Evolutionary conservation across 371 early-diverging fungal species (phyloP).

Genomic region (Amoeboaphelidium protococcarum): DNA sequence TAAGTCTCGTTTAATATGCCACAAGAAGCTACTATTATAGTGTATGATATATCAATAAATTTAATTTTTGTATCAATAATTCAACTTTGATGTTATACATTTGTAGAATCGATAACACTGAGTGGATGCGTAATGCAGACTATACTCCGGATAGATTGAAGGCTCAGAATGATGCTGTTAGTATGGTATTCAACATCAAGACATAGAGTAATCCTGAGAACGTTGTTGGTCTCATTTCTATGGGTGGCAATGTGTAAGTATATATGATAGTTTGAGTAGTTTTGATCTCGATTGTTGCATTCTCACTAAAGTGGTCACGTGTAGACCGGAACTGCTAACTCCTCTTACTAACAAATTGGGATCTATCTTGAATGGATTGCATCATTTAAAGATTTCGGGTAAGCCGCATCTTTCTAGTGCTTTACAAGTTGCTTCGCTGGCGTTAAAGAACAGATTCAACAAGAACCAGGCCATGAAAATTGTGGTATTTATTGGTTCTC

Average conservation of each 20-base stretch:
- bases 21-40: constrained; percentile 30
- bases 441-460: constrained; percentile 84
- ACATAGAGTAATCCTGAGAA: constrained; percentile 82
- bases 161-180: constrained; percentile 84
- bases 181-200: constrained; percentile 68
- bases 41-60: constrained; percentile 25
- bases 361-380: constrained; percentile 60
- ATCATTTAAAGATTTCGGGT: constrained; percentile 44
- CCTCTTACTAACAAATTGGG: constrained; percentile 73
- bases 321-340: constrained; percentile 76
- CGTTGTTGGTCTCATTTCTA: constrained; percentile 83
- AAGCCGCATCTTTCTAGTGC: constrained; percentile 46
- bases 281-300: neutral
- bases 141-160: constrained; percentile 80
- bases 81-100: constrained; percentile 38
- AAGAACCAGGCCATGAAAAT: constrained; percentile 81
- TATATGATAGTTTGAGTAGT: constrained; percentile 17
- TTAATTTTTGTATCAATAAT: constrained; percentile 51
- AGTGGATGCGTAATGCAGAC: constrained; percentile 97
- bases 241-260: constrained; percentile 57
- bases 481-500: constrained; percentile 79
- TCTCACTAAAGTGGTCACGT: constrained; percentile 34
- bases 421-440: constrained; percentile 81
- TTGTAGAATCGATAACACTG: constrained; percentile 81
- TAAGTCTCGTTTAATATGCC: constrained; percentile 11